Base-by-base conservation (phyloP, 192 early-diverging fungal genomes). In the Paraglomus occultum region DNA sequence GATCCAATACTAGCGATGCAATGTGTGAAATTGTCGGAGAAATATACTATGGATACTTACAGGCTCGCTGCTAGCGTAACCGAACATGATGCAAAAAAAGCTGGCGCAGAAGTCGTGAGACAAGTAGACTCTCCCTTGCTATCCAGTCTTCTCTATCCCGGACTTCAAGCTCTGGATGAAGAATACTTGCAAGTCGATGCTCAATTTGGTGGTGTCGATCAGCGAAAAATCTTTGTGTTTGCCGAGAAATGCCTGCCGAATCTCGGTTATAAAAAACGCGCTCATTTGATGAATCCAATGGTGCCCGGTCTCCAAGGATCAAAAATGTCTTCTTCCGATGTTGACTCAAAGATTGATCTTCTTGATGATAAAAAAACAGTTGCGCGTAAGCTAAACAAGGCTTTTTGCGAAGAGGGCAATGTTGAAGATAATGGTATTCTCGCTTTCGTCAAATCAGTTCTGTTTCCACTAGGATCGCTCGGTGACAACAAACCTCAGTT, bases 251-350 rank as follows among this genome's bases (percentile, higher is more conserved):
- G 94, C 83, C 73, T 99, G 67, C 97, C 97, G 48, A 75, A 83
- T 38, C 78, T 99, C 14, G 97, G 95, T 39, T 99, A 96, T 85
- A 90, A 92, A 75, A 99, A 99, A 81, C 91, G 97, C 50, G 84
- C 91, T 43, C 97, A 99, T 75, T 82, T 99, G 71, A 99, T 99
- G 97, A 99, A 97, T 80, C 80, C 88, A 5, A 99, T 99, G 97
- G 88, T 99, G 1, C 92, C 94, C 42, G 97, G 97, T 47, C 84
- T 99, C 46, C 82, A 89, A 48, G 97, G 97, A 6, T 78, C 84
- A 69, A 99, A 99, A 81, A 99, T 99, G 97, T 91, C 88, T 48
- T 88, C 95, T 10, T 98, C 95, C 1, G 97, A 97, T 61, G 90
- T 94, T 5, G 91, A 99, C 71, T 95, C 95, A 52, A 99, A 99